phyloP scores from a whole-genome alignment of 805 yeast species.

The Blastobotrys americana region DNA sequence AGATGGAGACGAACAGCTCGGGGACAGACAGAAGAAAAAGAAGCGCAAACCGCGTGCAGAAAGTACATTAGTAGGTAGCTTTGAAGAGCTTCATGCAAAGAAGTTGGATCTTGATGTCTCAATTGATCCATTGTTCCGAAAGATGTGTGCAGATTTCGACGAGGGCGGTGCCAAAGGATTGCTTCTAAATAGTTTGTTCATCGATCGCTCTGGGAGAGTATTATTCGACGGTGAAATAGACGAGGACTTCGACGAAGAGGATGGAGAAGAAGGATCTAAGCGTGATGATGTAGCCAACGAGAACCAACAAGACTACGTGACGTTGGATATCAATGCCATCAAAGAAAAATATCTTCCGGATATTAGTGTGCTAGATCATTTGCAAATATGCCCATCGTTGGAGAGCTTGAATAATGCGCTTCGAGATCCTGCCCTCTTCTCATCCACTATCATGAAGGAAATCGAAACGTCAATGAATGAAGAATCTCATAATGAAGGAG shows the following conservation, averaged over 20 bases:
- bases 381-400: slow-evolving; percentile 62
- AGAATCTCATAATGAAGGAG: neutral
- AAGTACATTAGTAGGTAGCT: slow-evolving; percentile 27
- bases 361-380: slow-evolving; percentile 16
- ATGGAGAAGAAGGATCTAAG: slow-evolving; percentile 7
- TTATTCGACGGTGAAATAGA: slow-evolving; percentile 57
- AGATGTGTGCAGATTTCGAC: slow-evolving; percentile 40
- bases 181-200: slow-evolving; percentile 44
- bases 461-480: slow-evolving; percentile 2
- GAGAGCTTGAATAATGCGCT: slow-evolving; percentile 51
- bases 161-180: slow-evolving; percentile 38
- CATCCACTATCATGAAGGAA: slow-evolving; percentile 6
- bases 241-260: slow-evolving; percentile 18
- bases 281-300: neutral
- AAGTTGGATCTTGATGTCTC: slow-evolving; percentile 33
- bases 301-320: slow-evolving; percentile 7
- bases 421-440: slow-evolving; percentile 25
- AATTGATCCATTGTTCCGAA: slow-evolving; percentile 36
- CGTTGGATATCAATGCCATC: slow-evolving; percentile 23
- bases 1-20: slow-evolving; percentile 13
- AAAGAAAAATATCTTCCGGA: slow-evolving; percentile 21
- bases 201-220: slow-evolving; percentile 50
- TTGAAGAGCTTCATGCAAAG: slow-evolving; percentile 26
- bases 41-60: slow-evolving; percentile 20
- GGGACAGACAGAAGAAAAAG: slow-evolving; percentile 18